Base-by-base conservation (phyloP, 139 green algal species). In the Prasinococcaceae sp. region DNA sequence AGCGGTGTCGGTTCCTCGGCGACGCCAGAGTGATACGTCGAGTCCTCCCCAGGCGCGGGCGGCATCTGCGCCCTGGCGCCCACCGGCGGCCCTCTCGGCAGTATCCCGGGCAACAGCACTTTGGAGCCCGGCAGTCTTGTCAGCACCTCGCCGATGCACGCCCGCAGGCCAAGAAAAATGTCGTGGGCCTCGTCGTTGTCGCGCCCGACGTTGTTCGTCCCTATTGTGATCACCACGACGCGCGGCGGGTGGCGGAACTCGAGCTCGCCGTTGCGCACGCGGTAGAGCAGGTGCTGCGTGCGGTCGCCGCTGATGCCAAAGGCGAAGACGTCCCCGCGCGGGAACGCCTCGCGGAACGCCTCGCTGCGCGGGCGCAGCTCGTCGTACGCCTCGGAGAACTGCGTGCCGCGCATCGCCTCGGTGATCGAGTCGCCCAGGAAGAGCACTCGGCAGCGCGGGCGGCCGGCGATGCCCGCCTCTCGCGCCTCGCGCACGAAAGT, bases 351-450 rank as follows among this genome's bases (percentile, higher is more conserved):
- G 19, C 25, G 19, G 39, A 47, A 47, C 39, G 9, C 39, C 8
- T 5, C 8, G 8, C 39, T n/a, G 6, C 39, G 6, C 9, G 6
- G 19, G 19, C 19, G 19, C 6, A 47, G 12, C 39, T 47, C 39
- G 39, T 47, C 39, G 39, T 47, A 47, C 6, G 12, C 23, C 39
- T 47, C 39, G 39, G 19, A n/a, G 39, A 47, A 47, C 39, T 47
- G 39, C 39, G 39, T 47, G 6, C 39, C 39, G 6, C 39, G 39
- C 8, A 9, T 24, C 39, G 39, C 39, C 35, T 41, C 35, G 35
- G 35, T 41, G 12, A 41, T 41, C 12, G 12, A 19, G 35, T 41
- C 35, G 12, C 35, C 35, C 12, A 41, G 35, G 35, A 41, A 41
- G 6, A 47, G 39, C 39, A 20, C 25, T 9, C 39, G 39, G 12